A percentile compares a stretch with the other conserved stretches of the same genome.
These are phyloP conservation scores for Scheffersomyces spartinae DNA, from an alignment of 805 yeast species.

Conservation along the genomic window DNA sequence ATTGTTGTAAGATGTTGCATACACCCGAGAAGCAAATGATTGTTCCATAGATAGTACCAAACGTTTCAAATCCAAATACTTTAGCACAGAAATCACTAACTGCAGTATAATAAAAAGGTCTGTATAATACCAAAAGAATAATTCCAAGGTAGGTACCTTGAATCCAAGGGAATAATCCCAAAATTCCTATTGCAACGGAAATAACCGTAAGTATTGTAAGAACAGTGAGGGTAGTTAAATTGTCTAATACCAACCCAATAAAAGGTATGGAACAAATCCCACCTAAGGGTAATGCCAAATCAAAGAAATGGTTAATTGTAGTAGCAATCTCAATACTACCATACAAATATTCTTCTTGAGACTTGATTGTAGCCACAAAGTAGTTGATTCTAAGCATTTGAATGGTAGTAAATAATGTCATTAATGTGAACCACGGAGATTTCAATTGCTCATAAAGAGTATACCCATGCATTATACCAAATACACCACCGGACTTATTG, in stretches of 20 bases:
- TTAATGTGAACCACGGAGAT: slow-evolving; percentile 67
- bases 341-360: slow-evolving; percentile 71
- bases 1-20: slow-evolving; percentile 63
- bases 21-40: slow-evolving; percentile 74
- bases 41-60: slow-evolving; percentile 86
- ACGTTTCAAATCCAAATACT: slow-evolving; percentile 85
- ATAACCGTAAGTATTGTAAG: slow-evolving; percentile 39
- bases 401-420: slow-evolving; percentile 69
- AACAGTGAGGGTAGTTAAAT: slow-evolving; percentile 49
- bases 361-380: slow-evolving; percentile 78
- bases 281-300: slow-evolving; percentile 78
- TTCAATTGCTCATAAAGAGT: slow-evolving; percentile 37
- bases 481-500: slow-evolving; percentile 50
- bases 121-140: slow-evolving; percentile 58
- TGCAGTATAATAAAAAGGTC: slow-evolving; percentile 90
- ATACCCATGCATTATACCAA: slow-evolving; percentile 68
- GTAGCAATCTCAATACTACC: slow-evolving; percentile 42
- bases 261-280: slow-evolving; percentile 82
- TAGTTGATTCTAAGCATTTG: slow-evolving; percentile 90
- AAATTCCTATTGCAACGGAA: slow-evolving; percentile 56
- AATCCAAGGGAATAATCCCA: slow-evolving; percentile 47
- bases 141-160: slow-evolving; percentile 62
- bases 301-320: slow-evolving; percentile 62
- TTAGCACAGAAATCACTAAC: slow-evolving; percentile 87
- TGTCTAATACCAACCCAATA: slow-evolving; percentile 72